Percentiles rank a stretch among this genome's conserved stretches.
Conservation (phyloP, 1,284 basidiomycete genomes). For the Sanghuangporus baumii region DNA sequence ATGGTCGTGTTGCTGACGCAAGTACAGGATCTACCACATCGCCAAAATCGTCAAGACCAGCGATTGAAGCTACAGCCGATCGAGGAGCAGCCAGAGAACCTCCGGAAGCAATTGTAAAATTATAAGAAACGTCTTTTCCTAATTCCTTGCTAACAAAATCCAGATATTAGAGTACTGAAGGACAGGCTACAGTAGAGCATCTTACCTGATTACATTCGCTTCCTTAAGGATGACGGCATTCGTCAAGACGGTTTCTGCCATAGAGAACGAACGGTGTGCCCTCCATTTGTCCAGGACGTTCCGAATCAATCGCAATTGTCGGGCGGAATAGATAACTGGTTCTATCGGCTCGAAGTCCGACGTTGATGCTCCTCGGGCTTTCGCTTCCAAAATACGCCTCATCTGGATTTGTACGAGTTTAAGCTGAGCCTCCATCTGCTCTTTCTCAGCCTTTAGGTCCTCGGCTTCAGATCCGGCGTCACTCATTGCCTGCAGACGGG, state of each 20-base stretch:
- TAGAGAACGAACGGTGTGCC: conserved; percentile 76
- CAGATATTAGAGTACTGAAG: neutral
- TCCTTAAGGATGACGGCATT: conserved; percentile 89
- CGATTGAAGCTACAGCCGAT: conserved; percentile 83
- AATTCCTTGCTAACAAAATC: conserved; percentile 64
- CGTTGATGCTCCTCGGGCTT: conserved; percentile 71
- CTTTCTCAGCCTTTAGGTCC: conserved; percentile 82
- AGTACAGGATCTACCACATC: conserved; percentile 82
- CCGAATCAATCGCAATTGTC: conserved; percentile 73
- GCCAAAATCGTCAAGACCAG: conserved; percentile 87
- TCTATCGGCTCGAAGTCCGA: conserved; percentile 59
- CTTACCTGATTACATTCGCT: conserved; percentile 87
- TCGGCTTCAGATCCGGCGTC: conserved; percentile 62
- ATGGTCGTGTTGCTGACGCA: conserved; percentile 70
- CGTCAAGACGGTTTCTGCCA: conserved; percentile 87
- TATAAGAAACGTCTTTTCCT: conserved; percentile 82
- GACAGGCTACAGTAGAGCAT: conserved; percentile 8
- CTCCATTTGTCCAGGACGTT: conserved; percentile 84
- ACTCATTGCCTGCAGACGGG: conserved; percentile 65
- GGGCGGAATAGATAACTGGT: conserved; percentile 75
- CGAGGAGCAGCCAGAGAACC: conserved; percentile 74
- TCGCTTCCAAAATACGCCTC: conserved; percentile 73
- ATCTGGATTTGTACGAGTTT: conserved; percentile 78
- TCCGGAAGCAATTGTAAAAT: conserved; percentile 85
- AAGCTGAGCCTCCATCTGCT: conserved; percentile 86